Conservation (phyloP, 257 asterid species). For the Solanum chilense region DNA sequence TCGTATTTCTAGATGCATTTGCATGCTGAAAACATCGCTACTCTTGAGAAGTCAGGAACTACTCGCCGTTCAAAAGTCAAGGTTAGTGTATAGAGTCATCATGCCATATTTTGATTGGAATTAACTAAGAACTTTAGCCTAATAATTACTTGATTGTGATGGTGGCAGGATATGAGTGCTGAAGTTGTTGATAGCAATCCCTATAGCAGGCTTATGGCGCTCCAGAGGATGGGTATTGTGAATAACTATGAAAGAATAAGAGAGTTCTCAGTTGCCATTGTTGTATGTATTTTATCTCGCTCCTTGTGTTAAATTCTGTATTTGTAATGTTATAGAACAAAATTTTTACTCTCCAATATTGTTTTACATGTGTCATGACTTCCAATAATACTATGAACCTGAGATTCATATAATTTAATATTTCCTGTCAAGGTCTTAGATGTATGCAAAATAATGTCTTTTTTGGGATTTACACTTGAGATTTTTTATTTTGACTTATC, state of each 20-base stretch:
- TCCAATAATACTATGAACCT: not conserved
- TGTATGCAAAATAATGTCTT: not conserved
- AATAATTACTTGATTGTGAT: not conserved
- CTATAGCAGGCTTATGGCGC: slow-evolving; percentile 98
- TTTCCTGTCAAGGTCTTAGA: not conserved
- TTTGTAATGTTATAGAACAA: not conserved
- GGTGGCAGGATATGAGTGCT: slow-evolving; percentile 73
- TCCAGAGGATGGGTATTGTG: slow-evolving; percentile 98
- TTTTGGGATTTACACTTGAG: not conserved
- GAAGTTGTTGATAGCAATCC: slow-evolving; percentile 98
- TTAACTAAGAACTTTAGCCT: not conserved
- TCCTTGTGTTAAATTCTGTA: not conserved
- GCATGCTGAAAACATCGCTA: slow-evolving; percentile 37
- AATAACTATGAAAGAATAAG: slow-evolving; percentile 83
- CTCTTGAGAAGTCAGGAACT: slow-evolving; percentile 29
- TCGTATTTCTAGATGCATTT: slow-evolving; percentile 39
- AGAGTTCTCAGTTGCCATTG: slow-evolving; percentile 83
- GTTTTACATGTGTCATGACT: not conserved
- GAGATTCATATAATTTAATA: not conserved
- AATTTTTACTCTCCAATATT: not conserved
- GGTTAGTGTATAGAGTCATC: slow-evolving; percentile 23
- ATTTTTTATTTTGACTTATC: not conserved
- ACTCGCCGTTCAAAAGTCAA: slow-evolving; percentile 61
- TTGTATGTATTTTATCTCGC: slow-evolving; percentile 44
- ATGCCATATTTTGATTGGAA: not conserved